phyloP scores from a whole-genome alignment of 2,329 filamentous ascomycete genomes.

The Metarhizium anisopliae region DNA sequence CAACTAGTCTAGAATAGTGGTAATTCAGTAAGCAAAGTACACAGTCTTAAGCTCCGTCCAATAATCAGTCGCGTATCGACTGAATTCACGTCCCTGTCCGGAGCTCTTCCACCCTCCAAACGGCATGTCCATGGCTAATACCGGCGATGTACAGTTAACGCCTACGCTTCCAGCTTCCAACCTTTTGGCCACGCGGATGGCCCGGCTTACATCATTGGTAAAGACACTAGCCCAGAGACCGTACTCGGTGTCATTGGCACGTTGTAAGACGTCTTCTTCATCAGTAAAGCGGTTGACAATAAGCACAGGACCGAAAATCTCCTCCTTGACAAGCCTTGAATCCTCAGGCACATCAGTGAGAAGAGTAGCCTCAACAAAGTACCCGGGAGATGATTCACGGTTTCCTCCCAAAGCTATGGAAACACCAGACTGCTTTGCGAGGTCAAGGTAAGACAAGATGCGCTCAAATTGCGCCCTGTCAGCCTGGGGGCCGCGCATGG shows the following conservation, averaged over 20 bases:
- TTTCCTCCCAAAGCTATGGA: conserved; percentile 7
- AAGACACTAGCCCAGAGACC: conserved; percentile 49
- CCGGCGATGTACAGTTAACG: conserved; percentile 35
- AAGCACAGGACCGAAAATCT: conserved; percentile 57
- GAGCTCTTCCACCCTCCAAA: conserved; percentile 15
- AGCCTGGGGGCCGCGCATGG: conserved; percentile 36
- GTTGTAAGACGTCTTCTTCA: conserved; percentile 22
- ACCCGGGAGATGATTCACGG: conserved; percentile 11
- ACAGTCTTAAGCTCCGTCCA: too few species aligned
- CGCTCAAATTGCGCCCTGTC: conserved; percentile 40
- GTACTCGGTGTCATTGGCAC: conserved; percentile 37
- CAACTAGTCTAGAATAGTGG: too few species aligned
- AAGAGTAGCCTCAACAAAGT: conserved; percentile 20
- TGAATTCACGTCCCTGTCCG: conserved; percentile 1
- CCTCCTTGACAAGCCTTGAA: conserved; percentile 44
- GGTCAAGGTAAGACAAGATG: conserved; percentile 35
- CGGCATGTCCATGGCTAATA: conserved; percentile 10
- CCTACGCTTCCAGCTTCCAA: conserved; percentile 53
- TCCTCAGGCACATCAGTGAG: conserved; percentile 17
- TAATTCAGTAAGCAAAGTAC: too few species aligned
- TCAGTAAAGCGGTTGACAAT: conserved; percentile 37
- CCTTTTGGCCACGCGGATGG: conserved; percentile 36
- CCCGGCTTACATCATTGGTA: conserved; percentile 40
- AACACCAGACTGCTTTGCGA: conserved; percentile 32
- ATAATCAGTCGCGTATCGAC: too few species aligned